Evolutionary conservation across 192 early-diverging fungal species (phyloP).

Genomic region (Podila verticillata): DNA sequence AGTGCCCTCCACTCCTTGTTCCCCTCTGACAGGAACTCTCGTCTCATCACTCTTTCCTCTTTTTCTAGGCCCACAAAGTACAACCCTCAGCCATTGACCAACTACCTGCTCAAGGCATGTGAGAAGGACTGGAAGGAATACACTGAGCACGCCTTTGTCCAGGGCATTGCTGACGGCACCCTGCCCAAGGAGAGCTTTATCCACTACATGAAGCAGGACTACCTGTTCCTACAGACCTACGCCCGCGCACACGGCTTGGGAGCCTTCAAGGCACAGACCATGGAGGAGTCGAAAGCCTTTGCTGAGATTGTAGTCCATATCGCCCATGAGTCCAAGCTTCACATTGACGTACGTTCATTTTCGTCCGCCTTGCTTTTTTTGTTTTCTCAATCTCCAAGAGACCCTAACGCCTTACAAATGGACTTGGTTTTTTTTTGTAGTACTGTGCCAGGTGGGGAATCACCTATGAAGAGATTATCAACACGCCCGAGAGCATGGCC

Average conservation of each 20-base stretch:
- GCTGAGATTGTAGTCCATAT: conserved; percentile 74
- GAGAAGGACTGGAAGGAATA: conserved; percentile 69
- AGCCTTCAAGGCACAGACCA: conserved; percentile 71
- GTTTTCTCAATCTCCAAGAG: background rate
- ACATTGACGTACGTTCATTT: conserved; percentile 62
- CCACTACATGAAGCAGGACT: conserved; percentile 88
- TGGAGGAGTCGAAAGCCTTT: conserved; percentile 66
- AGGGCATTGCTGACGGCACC: conserved; percentile 76
- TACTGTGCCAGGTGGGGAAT: conserved; percentile 82
- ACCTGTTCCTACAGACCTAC: conserved; percentile 81
- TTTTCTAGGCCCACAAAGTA: conserved; percentile 48
- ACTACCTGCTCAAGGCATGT: conserved; percentile 55
- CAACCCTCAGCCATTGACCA: conserved; percentile 57
- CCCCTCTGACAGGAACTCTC: too few relatives aligned
- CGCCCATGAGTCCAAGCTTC: conserved; percentile 72
- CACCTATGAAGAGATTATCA: conserved; percentile 69
- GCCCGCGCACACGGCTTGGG: conserved; percentile 80
- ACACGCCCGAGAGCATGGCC: conserved; percentile 74
- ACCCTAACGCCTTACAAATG: background rate
- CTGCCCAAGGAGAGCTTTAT: conserved; percentile 74
- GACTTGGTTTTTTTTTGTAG: conserved; percentile 32
- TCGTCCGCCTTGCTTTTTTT: background rate
- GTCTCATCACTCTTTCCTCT: too few relatives aligned
- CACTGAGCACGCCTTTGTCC: conserved; percentile 80
- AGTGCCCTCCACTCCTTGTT: too few relatives aligned